A percentile compares a stretch with the other conserved stretches of the same genome.
phyloP scores from a whole-genome alignment of 108 stramenopile species.

The Conticribra guillardii region DNA sequence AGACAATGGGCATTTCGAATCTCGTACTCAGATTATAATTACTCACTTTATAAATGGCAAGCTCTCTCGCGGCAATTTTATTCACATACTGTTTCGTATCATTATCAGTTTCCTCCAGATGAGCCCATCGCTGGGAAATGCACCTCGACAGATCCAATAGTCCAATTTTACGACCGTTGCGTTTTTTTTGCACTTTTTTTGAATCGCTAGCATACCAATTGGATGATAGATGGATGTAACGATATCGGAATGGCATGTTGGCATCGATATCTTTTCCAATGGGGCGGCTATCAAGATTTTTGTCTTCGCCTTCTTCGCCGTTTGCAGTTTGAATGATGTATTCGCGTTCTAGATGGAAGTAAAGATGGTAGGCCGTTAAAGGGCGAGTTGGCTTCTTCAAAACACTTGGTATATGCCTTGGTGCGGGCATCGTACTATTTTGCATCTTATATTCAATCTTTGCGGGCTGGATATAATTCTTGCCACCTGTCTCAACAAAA shows the following conservation, averaged over 20 bases:
- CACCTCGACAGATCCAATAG: constrained; percentile 66
- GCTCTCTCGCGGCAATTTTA: constrained; percentile 15
- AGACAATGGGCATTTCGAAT: not conserved
- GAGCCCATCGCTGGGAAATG: constrained; percentile 61
- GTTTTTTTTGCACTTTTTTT: constrained; percentile 37
- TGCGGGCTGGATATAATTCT: too few relatives aligned
- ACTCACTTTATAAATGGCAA: constrained; percentile 20
- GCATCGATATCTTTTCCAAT: constrained; percentile 13
- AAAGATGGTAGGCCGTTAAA: constrained; percentile 36
- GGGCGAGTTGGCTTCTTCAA: constrained; percentile 28
- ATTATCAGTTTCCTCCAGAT: constrained; percentile 15
- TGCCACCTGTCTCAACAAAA: too few relatives aligned
- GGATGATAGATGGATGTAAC: constrained; percentile 11
- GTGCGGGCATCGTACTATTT: too few relatives aligned
- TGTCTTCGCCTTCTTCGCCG: constrained; percentile 4
- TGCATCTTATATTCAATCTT: too few relatives aligned
- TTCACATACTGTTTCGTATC: constrained; percentile 23
- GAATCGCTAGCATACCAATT: constrained; percentile 26
- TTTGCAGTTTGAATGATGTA: constrained; percentile 26
- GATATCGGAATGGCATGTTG: constrained; percentile 35
- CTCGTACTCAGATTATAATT: constrained; percentile 13
- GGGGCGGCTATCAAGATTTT: constrained; percentile 14
- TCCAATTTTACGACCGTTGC: constrained; percentile 75
- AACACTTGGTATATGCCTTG: too few relatives aligned
- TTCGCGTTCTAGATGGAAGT: constrained; percentile 30